Conservation (phyloP, 768 basidiomycete species). For the Phanerochaete carnosa region DNA sequence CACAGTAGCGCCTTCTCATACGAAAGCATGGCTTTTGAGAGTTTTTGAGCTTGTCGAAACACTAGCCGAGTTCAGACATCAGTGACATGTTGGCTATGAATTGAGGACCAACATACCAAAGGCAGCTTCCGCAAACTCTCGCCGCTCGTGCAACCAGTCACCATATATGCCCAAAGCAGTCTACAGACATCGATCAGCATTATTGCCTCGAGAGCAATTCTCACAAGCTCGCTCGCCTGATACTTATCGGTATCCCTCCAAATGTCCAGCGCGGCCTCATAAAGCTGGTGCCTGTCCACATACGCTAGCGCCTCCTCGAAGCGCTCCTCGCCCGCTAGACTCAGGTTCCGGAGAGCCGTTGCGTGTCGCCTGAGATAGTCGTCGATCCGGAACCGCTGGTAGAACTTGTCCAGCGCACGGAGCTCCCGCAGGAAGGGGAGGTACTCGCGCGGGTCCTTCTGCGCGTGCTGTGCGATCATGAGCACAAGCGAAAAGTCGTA, state of each 20-base stretch:
- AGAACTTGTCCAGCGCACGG: conserved; percentile 70
- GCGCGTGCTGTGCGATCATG: conserved; percentile 95
- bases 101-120: conserved; percentile 45
- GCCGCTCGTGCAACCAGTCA: conserved; percentile 80
- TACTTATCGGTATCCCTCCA: conserved; percentile 69
- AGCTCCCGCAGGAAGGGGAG: conserved; percentile 94
- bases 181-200: conserved; percentile 31
- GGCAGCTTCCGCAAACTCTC: conserved; percentile 83
- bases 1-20: conserved; percentile 87
- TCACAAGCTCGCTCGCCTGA: conserved; percentile 38
- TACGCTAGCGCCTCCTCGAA: conserved; percentile 84
- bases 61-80: conserved; percentile 37
- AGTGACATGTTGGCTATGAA: neutral
- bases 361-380: conserved; percentile 80
- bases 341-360: conserved; percentile 73
- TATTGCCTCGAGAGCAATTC: neutral
- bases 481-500: conserved; percentile 96
- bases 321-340: conserved; percentile 63
- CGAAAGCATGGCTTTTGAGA: conserved; percentile 77
- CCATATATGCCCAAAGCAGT: conserved; percentile 73
- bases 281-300: conserved; percentile 73
- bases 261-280: conserved; percentile 67
- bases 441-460: conserved; percentile 99
- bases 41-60: conserved; percentile 64
- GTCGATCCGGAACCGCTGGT: conserved; percentile 90